Evolutionary conservation across 805 yeast species (phyloP), one percentile per base, ranked within the genome.

Genomic region (Candida morakotiae): DNA sequence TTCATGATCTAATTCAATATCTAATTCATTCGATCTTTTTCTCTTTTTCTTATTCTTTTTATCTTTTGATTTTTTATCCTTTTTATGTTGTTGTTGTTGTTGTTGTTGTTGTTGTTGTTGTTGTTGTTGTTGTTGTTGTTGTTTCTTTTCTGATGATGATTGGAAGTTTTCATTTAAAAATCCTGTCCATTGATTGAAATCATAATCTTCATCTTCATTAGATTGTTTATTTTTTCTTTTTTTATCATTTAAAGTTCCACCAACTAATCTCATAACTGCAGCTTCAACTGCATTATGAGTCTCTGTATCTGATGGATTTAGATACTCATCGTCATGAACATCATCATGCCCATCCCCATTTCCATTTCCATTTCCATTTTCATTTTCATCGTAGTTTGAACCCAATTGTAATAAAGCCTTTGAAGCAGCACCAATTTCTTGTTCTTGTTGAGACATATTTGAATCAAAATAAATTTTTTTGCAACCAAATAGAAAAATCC

Each of bases 181-280:
- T 10, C 73, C 74, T 1, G 70, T 59, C 83, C 82, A 75, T 44
- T 75, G 76, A 49, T 70, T 71, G 53, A 73, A 73, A 41, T 75
- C 81, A 29, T 64, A 54, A 38, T 69, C 63, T 27, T 64, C 64
- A 39, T 73, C 78, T 10, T 64, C 65, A 13, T 7, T 22, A 10
- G 43, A 40, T 18, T 39, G 43, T 23, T 49, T 47, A 42, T 62
- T 64, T 23, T 46, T 49, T 21, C 38, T 43, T 9, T 38, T 31
- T 5, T 34, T 27, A 10, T 11, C 38, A 23, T 34, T 33, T 28
- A 81, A 56, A 1, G 80, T 73, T 5, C 81, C 83, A 14, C 83
- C 87, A 10, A 83, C 91, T 47, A 76, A 75, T 38, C 75, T 71
- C 76, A 83, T 69, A 13, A 84, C 88, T 0, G 88, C 93, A 13